These are phyloP conservation scores for Aspergillus texensis DNA, from an alignment of 2,329 filamentous ascomycete genomes.

Conservation along the genomic window DNA sequence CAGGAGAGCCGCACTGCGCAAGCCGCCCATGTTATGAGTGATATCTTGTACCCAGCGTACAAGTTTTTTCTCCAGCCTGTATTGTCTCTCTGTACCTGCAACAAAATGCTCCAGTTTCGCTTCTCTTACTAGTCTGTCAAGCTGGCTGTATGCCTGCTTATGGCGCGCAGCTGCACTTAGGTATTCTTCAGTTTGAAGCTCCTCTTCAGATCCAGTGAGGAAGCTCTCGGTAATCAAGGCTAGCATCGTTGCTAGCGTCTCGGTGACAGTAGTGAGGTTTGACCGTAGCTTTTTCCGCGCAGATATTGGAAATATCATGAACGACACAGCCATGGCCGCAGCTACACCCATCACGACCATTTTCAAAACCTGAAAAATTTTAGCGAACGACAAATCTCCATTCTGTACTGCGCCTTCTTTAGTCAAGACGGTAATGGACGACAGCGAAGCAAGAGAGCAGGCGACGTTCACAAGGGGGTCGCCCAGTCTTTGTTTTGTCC, in stretches of 20 bases:
- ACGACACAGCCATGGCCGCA: conserved; percentile 71
- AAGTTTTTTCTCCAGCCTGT: conserved; percentile 75
- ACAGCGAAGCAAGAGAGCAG: conserved; percentile 82
- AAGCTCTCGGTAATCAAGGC: conserved; percentile 81
- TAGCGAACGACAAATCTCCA: conserved; percentile 77
- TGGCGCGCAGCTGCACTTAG: conserved; percentile 64
- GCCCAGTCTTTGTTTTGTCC: conserved; percentile 79
- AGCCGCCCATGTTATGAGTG: conserved; percentile 84
- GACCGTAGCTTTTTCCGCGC: conserved; percentile 73
- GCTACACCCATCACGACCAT: conserved; percentile 79
- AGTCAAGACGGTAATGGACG: conserved; percentile 85
- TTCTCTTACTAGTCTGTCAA: conserved; percentile 78
- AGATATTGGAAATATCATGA: conserved; percentile 76
- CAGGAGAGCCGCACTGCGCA: conserved; percentile 84
- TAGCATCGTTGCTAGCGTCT: conserved; percentile 77
- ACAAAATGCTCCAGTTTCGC: conserved; percentile 88
- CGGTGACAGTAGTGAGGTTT: conserved; percentile 73
- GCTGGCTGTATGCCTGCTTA: conserved; percentile 66
- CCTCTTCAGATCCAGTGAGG: conserved; percentile 77
- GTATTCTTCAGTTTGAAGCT: conserved; percentile 70
- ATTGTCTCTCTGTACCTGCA: conserved; percentile 76
- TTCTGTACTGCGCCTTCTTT: conserved; percentile 87
- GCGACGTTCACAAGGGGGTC: conserved; percentile 81
- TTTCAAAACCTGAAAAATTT: conserved; percentile 79
- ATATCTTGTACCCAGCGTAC: conserved; percentile 83